Evolutionary conservation across 371 early-diverging fungal genomes (phyloP).

Genomic region (Mucor sp.): DNA sequence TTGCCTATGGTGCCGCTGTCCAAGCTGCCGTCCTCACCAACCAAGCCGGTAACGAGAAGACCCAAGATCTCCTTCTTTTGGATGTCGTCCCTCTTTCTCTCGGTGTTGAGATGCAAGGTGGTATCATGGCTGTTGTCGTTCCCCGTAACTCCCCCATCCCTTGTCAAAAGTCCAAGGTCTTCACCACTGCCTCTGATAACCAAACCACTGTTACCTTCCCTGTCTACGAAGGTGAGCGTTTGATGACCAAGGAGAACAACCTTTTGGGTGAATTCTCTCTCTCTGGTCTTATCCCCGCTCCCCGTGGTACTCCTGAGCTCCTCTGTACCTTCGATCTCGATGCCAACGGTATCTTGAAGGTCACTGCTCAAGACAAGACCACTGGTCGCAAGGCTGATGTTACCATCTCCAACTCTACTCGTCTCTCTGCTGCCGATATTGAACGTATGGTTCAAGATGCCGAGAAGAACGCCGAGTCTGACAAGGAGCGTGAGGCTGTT

Average conservation of each 20-base stretch:
- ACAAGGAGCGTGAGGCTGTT: constrained; percentile 78
- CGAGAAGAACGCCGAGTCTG: constrained; percentile 85
- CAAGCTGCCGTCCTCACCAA: constrained; percentile 86
- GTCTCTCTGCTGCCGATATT: constrained; percentile 88
- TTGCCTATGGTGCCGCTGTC: constrained; percentile 96
- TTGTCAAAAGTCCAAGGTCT: constrained; percentile 87
- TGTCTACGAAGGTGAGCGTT: constrained; percentile 93
- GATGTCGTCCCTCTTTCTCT: constrained; percentile 92
- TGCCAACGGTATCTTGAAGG: constrained; percentile 95
- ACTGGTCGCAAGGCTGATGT: constrained; percentile 89
- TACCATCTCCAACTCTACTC: constrained; percentile 92
- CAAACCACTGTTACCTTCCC: constrained; percentile 93
- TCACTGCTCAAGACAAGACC: constrained; percentile 90
- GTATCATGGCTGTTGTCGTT: constrained; percentile 77
- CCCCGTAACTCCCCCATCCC: constrained; percentile 93
- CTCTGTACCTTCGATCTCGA: constrained; percentile 94
- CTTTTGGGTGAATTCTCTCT: constrained; percentile 92
- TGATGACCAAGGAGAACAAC: constrained; percentile 93
- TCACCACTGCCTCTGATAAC: constrained; percentile 95
- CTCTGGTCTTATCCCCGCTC: constrained; percentile 85
- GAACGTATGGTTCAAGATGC: constrained; percentile 91
- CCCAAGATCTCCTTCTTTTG: constrained; percentile 75
- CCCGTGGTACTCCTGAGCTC: constrained; percentile 90
- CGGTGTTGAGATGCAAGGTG: constrained; percentile 95
- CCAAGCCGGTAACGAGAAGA: constrained; percentile 62